Base-by-base conservation (phyloP, 2,329 filamentous ascomycete species). In the Aurifilum marmelostoma region DNA sequence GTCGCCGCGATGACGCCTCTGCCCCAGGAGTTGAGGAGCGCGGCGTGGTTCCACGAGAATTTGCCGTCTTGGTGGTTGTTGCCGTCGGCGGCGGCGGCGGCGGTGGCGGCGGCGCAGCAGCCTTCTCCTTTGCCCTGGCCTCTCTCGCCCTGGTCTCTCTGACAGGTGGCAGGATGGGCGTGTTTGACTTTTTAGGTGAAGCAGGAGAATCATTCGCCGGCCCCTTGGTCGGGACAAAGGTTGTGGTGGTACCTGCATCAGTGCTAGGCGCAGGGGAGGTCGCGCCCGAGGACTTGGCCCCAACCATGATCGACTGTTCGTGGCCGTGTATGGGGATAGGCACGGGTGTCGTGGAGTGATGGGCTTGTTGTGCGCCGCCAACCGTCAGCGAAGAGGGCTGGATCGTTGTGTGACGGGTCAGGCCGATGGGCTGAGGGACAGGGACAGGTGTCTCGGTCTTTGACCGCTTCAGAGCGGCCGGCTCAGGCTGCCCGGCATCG, bases 381-480 rank as follows among this genome's bases (percentile, higher is more conserved):
- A 69, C 67, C 27, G 67, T 68, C 50, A 72, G 29, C 14, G 68
- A 69, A 1, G 71, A 71, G 11, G 70, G 72, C 34, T 69, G 72
- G 3, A 71, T 71, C 18, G 74, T 71, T 5, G 74, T 75, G 66
- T 76, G 75, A 14, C 69, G 69, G 54, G 69, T 61, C 69, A 64
- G 50, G 72, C 73, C 27, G 75, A 73, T 72, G 11, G 75, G 74
- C 37, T 76, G 75, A 0, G 79, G 79, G 32, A 78, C 77, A 24
- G 79, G 79, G 21, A 80, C 78, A 2, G 78, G 78, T n/a, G 79
- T 80, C 71, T 80, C 79, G 1, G 78, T 80, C 72, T 80, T 80
- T 62, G 76, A 75, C 2, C 78, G 76, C 74, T 80, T 80, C 54
- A 75, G 70, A 69, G 75, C 74, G 14, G 69, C 59, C 61, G 69